A percentile compares a stretch with the other conserved stretches of the same genome.
phyloP scores from a whole-genome alignment of 73 alveolate species.

The Halteria grandinella region DNA sequence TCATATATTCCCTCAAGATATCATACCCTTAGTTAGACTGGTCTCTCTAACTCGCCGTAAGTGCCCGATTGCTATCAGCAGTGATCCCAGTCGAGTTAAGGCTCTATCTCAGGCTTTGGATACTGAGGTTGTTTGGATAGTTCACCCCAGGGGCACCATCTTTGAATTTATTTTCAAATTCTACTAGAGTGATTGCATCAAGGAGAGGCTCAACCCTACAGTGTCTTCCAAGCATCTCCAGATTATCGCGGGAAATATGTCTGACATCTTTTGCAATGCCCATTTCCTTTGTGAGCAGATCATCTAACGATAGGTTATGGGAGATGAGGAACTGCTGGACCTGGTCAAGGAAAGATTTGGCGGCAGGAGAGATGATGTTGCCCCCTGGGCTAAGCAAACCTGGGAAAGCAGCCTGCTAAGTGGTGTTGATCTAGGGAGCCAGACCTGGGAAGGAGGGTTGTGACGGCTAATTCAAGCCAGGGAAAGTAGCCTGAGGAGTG shows the following conservation, averaged over 20 bases:
- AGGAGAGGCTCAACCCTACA: background rate
- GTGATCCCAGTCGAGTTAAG: constrained; percentile 1
- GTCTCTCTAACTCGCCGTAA: background rate
- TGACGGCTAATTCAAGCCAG: too few relatives aligned
- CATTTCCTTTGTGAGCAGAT: background rate
- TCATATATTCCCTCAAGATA: too few relatives aligned
- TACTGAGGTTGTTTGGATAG: background rate
- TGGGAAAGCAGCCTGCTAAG: too few relatives aligned
- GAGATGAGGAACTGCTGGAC: background rate
- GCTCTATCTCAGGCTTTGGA: background rate
- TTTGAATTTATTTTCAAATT: background rate
- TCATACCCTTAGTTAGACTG: background rate
- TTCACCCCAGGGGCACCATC: too few relatives aligned
- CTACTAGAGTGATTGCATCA: background rate
- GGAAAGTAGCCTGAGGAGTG: too few relatives aligned
- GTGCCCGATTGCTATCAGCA: background rate
- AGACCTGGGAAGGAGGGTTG: too few relatives aligned
- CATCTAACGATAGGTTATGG: background rate
- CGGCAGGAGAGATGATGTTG: too few relatives aligned
- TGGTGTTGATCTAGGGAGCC: too few relatives aligned
- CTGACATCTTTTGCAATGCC: background rate
- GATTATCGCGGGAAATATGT: background rate
- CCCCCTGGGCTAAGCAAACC: too few relatives aligned
- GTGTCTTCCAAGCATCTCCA: constrained; percentile 1
- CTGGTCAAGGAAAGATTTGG: too few relatives aligned